phyloP scores from a whole-genome alignment of 2,329 filamentous ascomycete species.

The Pseudocercospora fuligena region DNA sequence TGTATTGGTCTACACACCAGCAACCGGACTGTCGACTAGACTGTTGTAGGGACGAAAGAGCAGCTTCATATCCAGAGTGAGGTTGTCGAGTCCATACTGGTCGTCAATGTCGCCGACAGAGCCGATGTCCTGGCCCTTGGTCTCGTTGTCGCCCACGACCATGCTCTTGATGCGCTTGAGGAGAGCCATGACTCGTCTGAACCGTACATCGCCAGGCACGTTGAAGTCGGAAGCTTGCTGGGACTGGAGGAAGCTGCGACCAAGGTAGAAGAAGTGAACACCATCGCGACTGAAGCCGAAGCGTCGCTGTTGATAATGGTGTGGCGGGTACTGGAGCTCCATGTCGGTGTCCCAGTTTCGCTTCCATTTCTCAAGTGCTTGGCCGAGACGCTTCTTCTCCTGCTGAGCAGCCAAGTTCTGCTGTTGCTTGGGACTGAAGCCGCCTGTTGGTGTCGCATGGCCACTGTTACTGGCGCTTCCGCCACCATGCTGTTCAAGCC shows the following conservation, averaged over 20 bases:
- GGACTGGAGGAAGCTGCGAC: slow-evolving; percentile 67
- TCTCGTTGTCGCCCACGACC: slow-evolving; percentile 66
- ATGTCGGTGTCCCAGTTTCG: slow-evolving; percentile 73
- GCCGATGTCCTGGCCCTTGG: slow-evolving; percentile 69
- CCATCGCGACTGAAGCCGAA: slow-evolving; percentile 74
- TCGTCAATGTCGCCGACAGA: slow-evolving; percentile 72
- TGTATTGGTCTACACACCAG: slow-evolving; percentile 38
- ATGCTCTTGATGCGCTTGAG: slow-evolving; percentile 65
- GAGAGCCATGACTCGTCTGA: slow-evolving; percentile 63
- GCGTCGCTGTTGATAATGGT: slow-evolving; percentile 58
- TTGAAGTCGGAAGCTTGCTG: slow-evolving; percentile 54
- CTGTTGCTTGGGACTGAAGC: slow-evolving; percentile 48
- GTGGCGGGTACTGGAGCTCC: slow-evolving; percentile 66
- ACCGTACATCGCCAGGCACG: slow-evolving; percentile 61
- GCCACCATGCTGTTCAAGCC: slow-evolving; percentile 54
- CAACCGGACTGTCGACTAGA: slow-evolving; percentile 40
- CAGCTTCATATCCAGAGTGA: slow-evolving; percentile 73
- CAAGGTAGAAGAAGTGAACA: slow-evolving; percentile 75
- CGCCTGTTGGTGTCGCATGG: slow-evolving; percentile 48
- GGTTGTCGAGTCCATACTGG: slow-evolving; percentile 65
- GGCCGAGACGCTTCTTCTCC: slow-evolving; percentile 52
- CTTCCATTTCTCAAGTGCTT: slow-evolving; percentile 74
- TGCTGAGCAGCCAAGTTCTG: slow-evolving; percentile 53
- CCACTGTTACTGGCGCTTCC: slow-evolving; percentile 41
- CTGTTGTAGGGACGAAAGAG: slow-evolving; percentile 66